Conservation (phyloP, 2,329 filamentous ascomycete genomes). For the Alternaria brassicae region DNA sequence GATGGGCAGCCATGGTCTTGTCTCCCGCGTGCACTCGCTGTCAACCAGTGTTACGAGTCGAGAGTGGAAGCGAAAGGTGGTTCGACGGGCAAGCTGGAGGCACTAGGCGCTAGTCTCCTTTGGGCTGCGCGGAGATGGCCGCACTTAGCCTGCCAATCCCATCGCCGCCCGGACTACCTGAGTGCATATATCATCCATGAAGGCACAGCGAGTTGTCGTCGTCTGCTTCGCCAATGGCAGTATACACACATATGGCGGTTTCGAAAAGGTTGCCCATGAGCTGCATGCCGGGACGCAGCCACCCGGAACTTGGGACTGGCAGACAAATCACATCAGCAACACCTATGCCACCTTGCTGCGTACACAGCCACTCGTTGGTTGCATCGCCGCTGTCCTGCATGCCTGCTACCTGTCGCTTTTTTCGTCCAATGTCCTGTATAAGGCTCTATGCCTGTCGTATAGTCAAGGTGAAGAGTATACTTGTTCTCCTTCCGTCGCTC, state of each 20-base stretch:
- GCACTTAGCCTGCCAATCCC: constrained; percentile 7
- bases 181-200: background rate
- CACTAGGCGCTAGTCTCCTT: constrained; percentile 17
- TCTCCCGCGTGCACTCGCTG: constrained; percentile 20
- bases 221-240: constrained; percentile 21
- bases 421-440: constrained; percentile 15
- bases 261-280: constrained; percentile 8
- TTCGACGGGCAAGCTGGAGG: constrained; percentile 17
- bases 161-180: constrained; percentile 1
- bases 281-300: constrained; percentile 15
- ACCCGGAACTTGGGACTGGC: background rate
- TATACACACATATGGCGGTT: constrained; percentile 12
- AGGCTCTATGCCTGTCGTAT: background rate
- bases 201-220: constrained; percentile 16
- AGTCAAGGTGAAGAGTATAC: background rate
- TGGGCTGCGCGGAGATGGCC: constrained; percentile 11
- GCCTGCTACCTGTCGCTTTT: constrained; percentile 28
- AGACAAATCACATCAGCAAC: constrained; percentile 13
- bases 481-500: background rate
- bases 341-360: constrained; percentile 17
- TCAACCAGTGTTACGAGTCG: constrained; percentile 18
- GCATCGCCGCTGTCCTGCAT: constrained; percentile 8
- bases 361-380: constrained; percentile 20
- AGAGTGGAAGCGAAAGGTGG: constrained; percentile 22
- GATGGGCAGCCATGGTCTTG: constrained; percentile 37